These are phyloP conservation scores for Melaleuca quinquenervia DNA, from an alignment of 345 rosid species.

Conservation along the genomic window DNA sequence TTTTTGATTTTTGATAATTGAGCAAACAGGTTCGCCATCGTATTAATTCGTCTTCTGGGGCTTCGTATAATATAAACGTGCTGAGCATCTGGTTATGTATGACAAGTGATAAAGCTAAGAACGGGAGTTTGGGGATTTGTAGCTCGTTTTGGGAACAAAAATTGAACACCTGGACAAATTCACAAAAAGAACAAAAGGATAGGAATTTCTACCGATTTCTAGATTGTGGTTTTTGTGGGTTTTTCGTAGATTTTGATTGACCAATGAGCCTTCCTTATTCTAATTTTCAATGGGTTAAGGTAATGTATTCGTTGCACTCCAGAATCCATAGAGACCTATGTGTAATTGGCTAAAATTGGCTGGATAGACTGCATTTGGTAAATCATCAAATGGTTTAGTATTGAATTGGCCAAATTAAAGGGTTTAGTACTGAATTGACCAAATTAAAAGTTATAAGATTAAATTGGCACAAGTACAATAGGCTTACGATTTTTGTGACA, in stretches of 20 bases:
- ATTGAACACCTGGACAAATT: neutral
- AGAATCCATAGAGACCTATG: neutral
- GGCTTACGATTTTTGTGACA: no score
- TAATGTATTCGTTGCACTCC: neutral
- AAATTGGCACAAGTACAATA: no score
- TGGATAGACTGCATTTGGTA: no score
- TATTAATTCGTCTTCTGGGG: neutral
- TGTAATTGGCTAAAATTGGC: neutral
- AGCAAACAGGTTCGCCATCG: neutral
- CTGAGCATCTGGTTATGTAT: neutral
- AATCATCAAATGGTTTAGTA: no score
- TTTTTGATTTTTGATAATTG: neutral
- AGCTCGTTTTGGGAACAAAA: neutral
- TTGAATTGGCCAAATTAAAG: no score
- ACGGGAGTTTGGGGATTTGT: neutral
- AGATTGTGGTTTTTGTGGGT: neutral
- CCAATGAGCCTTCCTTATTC: neutral
- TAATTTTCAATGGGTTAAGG: neutral
- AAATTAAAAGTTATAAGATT: no score
- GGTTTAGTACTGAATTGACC: no score
- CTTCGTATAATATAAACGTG: neutral
- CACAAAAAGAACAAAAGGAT: neutral
- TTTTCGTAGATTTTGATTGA: neutral
- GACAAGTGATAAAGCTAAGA: neutral
- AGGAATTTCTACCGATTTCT: fast-evolving